These are phyloP conservation scores for Lactifluus echinatus DNA, from an alignment of 768 basidiomycete genomes.

Conservation along the genomic window DNA sequence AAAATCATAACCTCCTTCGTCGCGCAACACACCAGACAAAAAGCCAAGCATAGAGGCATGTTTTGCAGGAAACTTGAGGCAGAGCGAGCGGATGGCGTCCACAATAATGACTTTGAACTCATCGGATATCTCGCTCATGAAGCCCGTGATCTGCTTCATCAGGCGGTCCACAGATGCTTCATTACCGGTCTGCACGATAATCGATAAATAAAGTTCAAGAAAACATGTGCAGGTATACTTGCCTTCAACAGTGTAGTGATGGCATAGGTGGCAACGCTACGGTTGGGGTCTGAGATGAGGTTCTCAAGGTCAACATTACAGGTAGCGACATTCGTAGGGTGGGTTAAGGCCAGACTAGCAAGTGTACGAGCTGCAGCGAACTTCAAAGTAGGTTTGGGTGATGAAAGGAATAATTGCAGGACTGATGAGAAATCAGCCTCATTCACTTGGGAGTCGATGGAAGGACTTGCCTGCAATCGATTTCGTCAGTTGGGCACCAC, in stretches of 20 bases:
- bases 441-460: neutral
- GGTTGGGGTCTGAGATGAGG: conserved; percentile 90
- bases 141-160: conserved; percentile 98
- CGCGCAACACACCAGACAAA: conserved; percentile 91
- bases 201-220: conserved; percentile 13
- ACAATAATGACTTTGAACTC: conserved; percentile 99
- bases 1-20: conserved; percentile 99
- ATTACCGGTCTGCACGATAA: conserved; percentile 72
- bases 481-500: conserved; percentile 68
- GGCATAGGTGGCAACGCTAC: conserved; percentile 96
- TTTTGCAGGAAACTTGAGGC: conserved; percentile 97
- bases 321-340: conserved; percentile 78
- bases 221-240: conserved; percentile 10
- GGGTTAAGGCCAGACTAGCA: conserved; percentile 76
- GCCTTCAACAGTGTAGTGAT: conserved; percentile 98
- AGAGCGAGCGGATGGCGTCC: conserved; percentile 94
- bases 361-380: conserved; percentile 97
- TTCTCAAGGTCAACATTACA: conserved; percentile 97
- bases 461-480: conserved; percentile 71
- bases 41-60: conserved; percentile 96
- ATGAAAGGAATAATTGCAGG: conserved; percentile 90
- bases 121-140: conserved; percentile 99
- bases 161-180: conserved; percentile 97
- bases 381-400: conserved; percentile 90
- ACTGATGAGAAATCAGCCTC: conserved; percentile 39